Base-by-base conservation (phyloP, 1,284 basidiomycete species). In the Cutaneotrichosporon cyanovorans region DNA sequence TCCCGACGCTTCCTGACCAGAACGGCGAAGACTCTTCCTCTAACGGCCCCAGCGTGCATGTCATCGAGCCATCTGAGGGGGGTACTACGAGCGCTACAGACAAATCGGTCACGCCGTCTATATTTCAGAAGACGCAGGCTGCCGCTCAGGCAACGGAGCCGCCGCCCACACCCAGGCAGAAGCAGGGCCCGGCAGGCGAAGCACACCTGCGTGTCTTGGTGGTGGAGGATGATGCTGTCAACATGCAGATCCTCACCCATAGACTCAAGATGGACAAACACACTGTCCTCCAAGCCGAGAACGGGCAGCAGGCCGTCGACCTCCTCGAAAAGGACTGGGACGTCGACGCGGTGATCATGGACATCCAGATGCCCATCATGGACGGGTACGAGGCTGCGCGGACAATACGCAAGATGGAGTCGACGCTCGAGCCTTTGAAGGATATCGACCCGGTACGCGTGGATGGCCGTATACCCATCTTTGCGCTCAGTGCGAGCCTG, bases 331-430 rank as follows among this genome's bases (percentile, higher is more conserved):
- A 66, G 0, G 84, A 88, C 62, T 59, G 61, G 60, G 74, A 76
- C 28, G 75, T 79, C 15, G 86, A 91, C 63, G 79, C 77, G 40
- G 75, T 89, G 16, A 73, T 91, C 45, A 89, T 89, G 87, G 86
- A 89, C 65, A 81, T 89, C 28, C 84, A 87, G 83, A 89, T 88
- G 86, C 86, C 86, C 0, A 82, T 89, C 47, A 75, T 87, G 49
- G 80, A 88, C 59, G 87, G 87, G 2, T 82, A 82, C 54, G 79
- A 83, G 48, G 80, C 85, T 0, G 83, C 85, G 0, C 73, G 77
- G 49, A 75, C 77, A 37, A 87, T 88, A 37, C 78, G 85, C 2
- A 71, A 75, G n/a, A 51, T 82, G 3, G 84, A 87, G 63, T 69
- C 46, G 49, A 65, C 20, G 38, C 41, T 51, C 6, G 14, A 40